phyloP scores from a whole-genome alignment of 1,284 basidiomycete genomes.

The Irpex sp. region DNA sequence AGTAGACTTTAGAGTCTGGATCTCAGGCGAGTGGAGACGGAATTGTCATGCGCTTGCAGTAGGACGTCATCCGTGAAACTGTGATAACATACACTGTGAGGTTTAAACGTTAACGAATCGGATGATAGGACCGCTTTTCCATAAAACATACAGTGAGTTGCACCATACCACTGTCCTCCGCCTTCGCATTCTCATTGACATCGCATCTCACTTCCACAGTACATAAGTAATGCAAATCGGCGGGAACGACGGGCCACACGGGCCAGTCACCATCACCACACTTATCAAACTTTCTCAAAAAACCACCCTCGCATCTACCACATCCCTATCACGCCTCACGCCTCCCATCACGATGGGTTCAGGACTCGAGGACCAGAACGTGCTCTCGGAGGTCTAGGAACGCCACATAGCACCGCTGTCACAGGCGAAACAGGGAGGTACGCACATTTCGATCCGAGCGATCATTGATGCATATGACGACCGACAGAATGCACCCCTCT shows the following conservation, averaged over 20 bases:
- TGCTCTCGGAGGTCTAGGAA: not conserved
- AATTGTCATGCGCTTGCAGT: not conserved
- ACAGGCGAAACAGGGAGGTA: not conserved
- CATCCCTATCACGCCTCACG: not conserved
- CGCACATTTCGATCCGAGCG: too few species aligned
- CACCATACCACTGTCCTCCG: not conserved
- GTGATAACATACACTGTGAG: not conserved
- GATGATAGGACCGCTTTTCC: not conserved
- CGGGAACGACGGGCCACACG: not conserved
- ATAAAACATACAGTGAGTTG: not conserved
- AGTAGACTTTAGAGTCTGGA: not conserved
- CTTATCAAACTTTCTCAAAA: not conserved
- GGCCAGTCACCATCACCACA: not conserved
- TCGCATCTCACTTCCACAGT: too few species aligned
- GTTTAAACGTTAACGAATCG: not conserved
- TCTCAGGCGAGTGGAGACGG: not conserved
- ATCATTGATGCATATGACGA: not conserved
- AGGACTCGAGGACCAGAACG: not conserved
- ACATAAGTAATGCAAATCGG: not conserved
- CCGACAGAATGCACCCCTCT: not conserved
- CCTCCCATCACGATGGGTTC: not conserved
- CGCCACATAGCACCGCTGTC: not conserved
- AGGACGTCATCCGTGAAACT: not conserved
- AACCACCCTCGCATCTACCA: not conserved
- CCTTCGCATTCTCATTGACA: not conserved